phyloP scores from a whole-genome alignment of 768 basidiomycete species.

The Collybiopsis luxurians region DNA sequence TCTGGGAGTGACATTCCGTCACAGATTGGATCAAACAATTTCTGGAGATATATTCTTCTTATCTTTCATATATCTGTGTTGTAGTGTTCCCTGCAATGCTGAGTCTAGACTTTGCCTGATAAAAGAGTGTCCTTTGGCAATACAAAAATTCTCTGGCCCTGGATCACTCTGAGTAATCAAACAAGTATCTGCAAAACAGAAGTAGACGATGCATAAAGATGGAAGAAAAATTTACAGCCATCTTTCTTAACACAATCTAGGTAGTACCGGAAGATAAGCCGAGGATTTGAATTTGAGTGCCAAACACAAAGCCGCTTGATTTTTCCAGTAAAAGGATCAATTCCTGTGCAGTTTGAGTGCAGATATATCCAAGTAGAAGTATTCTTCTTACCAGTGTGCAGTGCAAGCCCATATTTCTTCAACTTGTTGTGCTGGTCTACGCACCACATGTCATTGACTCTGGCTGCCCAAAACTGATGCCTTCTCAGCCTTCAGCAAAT shows the following conservation, averaged over 20 bases:
- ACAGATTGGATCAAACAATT: conserved; percentile 25
- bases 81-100: conserved; percentile 16
- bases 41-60: conserved; percentile 29
- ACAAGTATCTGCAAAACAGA: conserved; percentile 13
- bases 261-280: conserved; percentile 32
- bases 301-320: conserved; percentile 38
- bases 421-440: conserved; percentile 50
- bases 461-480: conserved; percentile 18
- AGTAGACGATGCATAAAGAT: not conserved
- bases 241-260: conserved; percentile 11
- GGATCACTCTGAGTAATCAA: conserved; percentile 30
- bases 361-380: no score
- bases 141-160: conserved; percentile 26
- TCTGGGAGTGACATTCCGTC: conserved; percentile 15
- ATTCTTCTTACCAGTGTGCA: conserved; percentile 18
- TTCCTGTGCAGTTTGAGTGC: not conserved
- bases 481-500: not conserved
- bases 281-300: conserved; percentile 39
- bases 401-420: conserved; percentile 31
- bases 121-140: conserved; percentile 29
- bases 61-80: conserved; percentile 23
- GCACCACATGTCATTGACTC: conserved; percentile 34
- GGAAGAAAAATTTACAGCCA: not conserved
- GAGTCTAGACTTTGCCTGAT: conserved; percentile 25
- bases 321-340: conserved; percentile 33